Evolutionary conservation across 176 grass and related monocot genomes (phyloP).

Genomic region (Thinopyrum elongatum): DNA sequence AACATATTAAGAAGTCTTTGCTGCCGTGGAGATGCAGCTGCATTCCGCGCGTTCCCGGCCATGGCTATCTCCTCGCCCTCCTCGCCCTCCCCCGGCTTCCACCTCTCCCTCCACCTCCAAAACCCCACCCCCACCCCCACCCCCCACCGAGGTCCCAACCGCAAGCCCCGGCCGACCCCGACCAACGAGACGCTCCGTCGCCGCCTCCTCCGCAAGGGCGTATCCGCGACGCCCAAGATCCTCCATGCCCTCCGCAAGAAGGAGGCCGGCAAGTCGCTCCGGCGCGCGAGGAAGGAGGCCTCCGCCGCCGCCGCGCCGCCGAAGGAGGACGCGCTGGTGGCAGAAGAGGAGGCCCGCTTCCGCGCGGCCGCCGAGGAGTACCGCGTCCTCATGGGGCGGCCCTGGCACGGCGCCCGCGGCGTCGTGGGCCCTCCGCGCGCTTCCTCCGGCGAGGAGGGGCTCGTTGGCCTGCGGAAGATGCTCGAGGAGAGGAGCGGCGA

Average conservation of each 20-base stretch:
- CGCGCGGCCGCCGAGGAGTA: conserved; percentile 60
- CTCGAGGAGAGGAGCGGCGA: conserved; percentile 59
- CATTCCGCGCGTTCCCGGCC: conserved; percentile 4
- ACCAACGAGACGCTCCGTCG: conserved; percentile 53
- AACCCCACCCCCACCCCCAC: background rate
- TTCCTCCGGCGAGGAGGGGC: conserved; percentile 29
- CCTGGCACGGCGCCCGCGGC: conserved; percentile 45
- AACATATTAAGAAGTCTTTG: too few relatives aligned
- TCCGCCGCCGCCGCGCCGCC: conserved; percentile 8
- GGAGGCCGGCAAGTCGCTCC: conserved; percentile 74
- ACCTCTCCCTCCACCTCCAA: conserved; percentile 36
- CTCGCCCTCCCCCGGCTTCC: conserved; percentile 26
- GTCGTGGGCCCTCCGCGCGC: conserved; percentile 15
- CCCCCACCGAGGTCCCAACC: background rate
- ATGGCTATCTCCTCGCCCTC: conserved; percentile 42
- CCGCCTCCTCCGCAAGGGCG: conserved; percentile 67
- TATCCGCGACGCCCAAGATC: conserved; percentile 74
- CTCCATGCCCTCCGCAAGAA: conserved; percentile 89
- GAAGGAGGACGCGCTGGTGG: conserved; percentile 6
- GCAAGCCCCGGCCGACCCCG: conserved; percentile 27
- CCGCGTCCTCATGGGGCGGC: conserved; percentile 52
- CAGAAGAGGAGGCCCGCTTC: conserved; percentile 61
- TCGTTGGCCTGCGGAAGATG: conserved; percentile 71
- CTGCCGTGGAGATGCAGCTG: background rate
- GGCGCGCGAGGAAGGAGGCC: conserved; percentile 58